Evolutionary conservation across 139 green algal genomes (phyloP).

Genomic region (Chlamydomonas schloesseri): DNA sequence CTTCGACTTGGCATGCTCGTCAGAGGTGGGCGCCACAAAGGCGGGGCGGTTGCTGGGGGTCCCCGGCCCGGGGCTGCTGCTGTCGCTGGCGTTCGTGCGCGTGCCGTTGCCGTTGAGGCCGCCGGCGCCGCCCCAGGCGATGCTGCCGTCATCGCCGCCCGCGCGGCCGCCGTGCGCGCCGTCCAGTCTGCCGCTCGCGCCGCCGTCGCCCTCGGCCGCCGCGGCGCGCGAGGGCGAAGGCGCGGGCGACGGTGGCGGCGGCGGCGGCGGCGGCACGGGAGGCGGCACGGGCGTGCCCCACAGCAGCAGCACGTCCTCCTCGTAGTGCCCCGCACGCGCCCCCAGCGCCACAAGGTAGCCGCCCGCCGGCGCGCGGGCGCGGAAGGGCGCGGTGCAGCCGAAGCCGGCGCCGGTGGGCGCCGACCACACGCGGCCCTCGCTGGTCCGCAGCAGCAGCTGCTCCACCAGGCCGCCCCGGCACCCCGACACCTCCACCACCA

Average conservation of each 20-base stretch:
- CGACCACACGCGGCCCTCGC: background rate
- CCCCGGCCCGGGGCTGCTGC: no score
- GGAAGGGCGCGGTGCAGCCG: background rate
- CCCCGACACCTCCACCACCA: background rate
- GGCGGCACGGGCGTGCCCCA: constrained; percentile 7
- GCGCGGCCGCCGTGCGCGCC: no score
- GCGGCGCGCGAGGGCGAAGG: no score
- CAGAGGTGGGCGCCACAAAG: no score
- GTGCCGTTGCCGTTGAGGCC: no score
- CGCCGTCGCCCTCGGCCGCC: no score
- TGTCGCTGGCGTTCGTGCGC: no score
- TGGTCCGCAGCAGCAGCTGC: background rate
- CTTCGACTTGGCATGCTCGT: no score
- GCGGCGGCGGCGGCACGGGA: background rate
- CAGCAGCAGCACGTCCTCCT: background rate
- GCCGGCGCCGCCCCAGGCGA: no score
- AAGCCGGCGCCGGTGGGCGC: background rate
- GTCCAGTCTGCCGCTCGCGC: no score
- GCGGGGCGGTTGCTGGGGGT: no score
- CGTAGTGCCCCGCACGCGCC: background rate
- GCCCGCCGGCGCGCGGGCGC: background rate
- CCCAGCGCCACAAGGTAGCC: background rate
- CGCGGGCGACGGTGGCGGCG: background rate
- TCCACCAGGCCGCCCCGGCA: background rate
- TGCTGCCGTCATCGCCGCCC: no score